Base-by-base conservation (phyloP, 257 asterid genomes). In the Gentiana macrophylla region DNA sequence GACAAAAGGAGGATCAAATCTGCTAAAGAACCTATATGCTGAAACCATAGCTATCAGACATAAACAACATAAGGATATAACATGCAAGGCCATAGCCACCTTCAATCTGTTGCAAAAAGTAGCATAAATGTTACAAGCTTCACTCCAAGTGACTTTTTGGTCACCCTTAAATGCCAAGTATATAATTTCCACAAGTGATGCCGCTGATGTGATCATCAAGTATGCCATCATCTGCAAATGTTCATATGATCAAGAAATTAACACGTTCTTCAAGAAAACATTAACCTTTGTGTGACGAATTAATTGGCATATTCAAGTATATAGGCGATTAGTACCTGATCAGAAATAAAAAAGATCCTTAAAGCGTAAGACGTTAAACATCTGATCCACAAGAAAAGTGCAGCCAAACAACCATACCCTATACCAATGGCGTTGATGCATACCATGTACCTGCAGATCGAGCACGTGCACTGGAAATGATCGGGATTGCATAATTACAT, bases 151-250 rank as follows among this genome's bases (percentile, higher is more conserved):
- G 9, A 91, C 83, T 69, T 65, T 35, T 37, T 53, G 81, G 62
- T 91, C 94, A 8, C 98, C 98, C 32, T 82, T 64, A 44, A 80
- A 80, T 36, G 76, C 86, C 52, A 91, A 75, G 82, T 84, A 78
- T 2, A 80, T 51, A 61, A 91, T 73, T 82, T 87, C 95, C 50
- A 34, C 71, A 11, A 66, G 9, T 32, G 95, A 77, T 49, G 95
- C 84, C 78, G 79, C 52, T 32, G 96, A 80, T 57, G 98, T 82
- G 60, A 91, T 84, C 95, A 83, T 66, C 52, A 91, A 73, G 84
- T 87, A 91, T 9, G 98, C 98, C 35, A 83, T 52, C 33, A 83
- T 79, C 98, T 91, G 77, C 2, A 52, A 13, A 32, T 8, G n/a
- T 32, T 9, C 56, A 24, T 15, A 49, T 6, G 37, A 37, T 60